Conservation (phyloP, 2,329 filamentous ascomycete genomes). For the Septoria linicola region DNA sequence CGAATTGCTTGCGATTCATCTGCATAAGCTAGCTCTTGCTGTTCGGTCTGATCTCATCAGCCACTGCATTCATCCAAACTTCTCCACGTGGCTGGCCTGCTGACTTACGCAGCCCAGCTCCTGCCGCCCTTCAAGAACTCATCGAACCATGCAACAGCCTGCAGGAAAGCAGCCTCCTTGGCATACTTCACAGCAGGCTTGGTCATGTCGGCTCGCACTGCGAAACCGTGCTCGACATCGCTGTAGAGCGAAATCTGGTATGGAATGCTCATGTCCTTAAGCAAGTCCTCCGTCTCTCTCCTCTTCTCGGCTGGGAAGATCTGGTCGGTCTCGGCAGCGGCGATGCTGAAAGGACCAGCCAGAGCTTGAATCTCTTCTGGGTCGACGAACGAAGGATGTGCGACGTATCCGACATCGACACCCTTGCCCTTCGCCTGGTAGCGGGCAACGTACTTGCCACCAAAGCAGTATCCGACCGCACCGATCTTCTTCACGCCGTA, state of each 20-base stretch:
- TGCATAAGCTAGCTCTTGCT: slow-evolving; percentile 3
- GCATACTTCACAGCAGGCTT: slow-evolving; percentile 63
- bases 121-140: slow-evolving; percentile 51
- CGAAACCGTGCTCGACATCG: slow-evolving; percentile 71
- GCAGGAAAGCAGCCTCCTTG: slow-evolving; percentile 77
- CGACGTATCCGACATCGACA: slow-evolving; percentile 68
- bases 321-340: slow-evolving; percentile 62
- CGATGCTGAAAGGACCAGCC: slow-evolving; percentile 58
- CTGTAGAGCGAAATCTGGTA: slow-evolving; percentile 79
- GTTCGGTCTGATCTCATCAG: slow-evolving; percentile 1
- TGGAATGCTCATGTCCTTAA: slow-evolving; percentile 53
- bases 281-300: slow-evolving; percentile 58
- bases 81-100: neutral
- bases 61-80: neutral
- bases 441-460: slow-evolving; percentile 59
- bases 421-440: slow-evolving; percentile 57
- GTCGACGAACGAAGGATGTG: slow-evolving; percentile 74
- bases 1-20: neutral
- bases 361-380: slow-evolving; percentile 60
- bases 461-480: slow-evolving; percentile 50
- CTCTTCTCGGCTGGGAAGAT: slow-evolving; percentile 60
- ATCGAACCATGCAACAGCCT: slow-evolving; percentile 77
- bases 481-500: slow-evolving; percentile 51
- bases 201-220: slow-evolving; percentile 63
- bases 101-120: slow-evolving; percentile 24